These are phyloP conservation scores for Fusarium tanahbumbuense DNA, from an alignment of 2,329 filamentous ascomycete genomes.

Conservation along the genomic window DNA sequence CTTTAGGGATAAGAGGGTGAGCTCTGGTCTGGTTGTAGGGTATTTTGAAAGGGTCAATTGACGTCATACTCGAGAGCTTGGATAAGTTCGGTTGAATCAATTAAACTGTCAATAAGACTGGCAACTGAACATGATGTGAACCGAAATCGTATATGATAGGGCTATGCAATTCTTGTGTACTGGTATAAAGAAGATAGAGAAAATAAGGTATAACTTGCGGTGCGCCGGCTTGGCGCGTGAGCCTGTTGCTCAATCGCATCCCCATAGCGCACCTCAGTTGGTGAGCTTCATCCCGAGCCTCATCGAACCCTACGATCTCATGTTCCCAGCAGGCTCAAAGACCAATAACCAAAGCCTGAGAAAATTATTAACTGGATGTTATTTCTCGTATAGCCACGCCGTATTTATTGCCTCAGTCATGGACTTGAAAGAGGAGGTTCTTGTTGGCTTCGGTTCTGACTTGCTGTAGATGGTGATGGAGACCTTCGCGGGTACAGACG, in stretches of 20 bases:
- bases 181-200: too few species aligned
- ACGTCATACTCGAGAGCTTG: not conserved
- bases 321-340: not conserved
- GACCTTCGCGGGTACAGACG: not conserved
- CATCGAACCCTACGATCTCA: not conserved
- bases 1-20: not conserved
- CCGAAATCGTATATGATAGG: not conserved
- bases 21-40: not conserved
- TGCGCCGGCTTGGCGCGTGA: not conserved
- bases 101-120: fast-evolving
- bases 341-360: conserved; percentile 10
- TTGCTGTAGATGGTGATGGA: conserved; percentile 14
- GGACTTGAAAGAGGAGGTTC: conserved; percentile 6
- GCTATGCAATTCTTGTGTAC: fast-evolving
- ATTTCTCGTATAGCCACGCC: too few species aligned
- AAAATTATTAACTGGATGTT: too few species aligned
- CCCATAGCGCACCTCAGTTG: not conserved
- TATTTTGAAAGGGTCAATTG: not conserved
- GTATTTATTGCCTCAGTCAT: conserved; percentile 21
- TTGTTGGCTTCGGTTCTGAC: conserved; percentile 29
- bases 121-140: fast-evolving
- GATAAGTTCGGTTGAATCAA: too few species aligned
- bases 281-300: conserved; percentile 34
- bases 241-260: not conserved
- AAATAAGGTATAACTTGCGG: fast-evolving